Evolutionary conservation across 75 land plant species (phyloP).

Genomic region (Pinus tabuliformis): DNA sequence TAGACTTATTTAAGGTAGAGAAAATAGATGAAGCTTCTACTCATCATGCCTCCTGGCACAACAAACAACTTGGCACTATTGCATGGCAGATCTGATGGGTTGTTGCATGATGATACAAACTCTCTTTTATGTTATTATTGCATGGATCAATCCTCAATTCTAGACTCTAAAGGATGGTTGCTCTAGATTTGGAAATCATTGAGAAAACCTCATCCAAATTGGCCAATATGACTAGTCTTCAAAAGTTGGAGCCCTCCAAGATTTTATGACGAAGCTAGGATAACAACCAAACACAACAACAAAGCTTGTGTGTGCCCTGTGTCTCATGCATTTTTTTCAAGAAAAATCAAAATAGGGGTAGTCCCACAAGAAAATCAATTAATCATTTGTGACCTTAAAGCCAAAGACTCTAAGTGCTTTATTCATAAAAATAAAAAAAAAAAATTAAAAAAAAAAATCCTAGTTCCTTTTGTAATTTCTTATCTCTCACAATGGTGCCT

Average conservation of each 20-base stretch:
- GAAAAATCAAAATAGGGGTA: background rate
- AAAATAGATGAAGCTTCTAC: background rate
- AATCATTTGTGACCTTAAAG: background rate
- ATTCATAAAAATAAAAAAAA: no score
- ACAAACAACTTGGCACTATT: background rate
- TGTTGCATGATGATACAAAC: background rate
- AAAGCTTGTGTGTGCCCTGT: constrained; percentile 5
- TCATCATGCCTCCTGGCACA: no score
- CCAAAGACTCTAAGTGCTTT: background rate
- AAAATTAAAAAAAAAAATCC: no score
- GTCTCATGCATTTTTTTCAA: background rate
- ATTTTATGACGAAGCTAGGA: background rate
- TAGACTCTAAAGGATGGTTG: background rate
- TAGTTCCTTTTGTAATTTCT: background rate
- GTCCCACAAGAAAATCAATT: background rate
- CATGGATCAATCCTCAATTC: background rate
- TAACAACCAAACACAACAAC: background rate
- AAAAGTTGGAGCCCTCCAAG: background rate
- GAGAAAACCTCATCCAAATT: background rate
- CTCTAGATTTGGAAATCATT: background rate
- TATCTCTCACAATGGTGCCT: background rate
- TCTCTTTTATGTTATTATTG: background rate
- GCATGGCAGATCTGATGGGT: constrained; percentile 6
- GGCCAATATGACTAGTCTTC: no score
- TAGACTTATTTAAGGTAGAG: background rate